Evolutionary conservation across 192 early-diverging fungal species (phyloP).

Genomic region (Coemansia sp.): DNA sequence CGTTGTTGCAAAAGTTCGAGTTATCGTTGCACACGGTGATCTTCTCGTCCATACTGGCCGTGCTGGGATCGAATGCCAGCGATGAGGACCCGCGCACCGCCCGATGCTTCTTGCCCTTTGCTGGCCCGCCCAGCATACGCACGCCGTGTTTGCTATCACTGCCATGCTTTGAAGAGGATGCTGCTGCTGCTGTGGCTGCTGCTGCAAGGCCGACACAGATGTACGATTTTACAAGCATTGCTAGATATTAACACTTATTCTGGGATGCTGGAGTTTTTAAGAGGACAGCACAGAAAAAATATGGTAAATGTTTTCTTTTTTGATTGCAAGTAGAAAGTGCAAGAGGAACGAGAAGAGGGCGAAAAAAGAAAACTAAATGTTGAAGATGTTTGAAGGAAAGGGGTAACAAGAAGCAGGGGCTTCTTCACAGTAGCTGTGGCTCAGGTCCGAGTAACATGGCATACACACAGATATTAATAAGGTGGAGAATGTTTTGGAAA

Average conservation of each 20-base stretch:
- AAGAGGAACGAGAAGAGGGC: neutral
- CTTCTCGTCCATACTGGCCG: slow-evolving; percentile 41
- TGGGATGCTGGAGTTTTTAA: neutral
- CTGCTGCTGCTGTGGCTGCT: slow-evolving; percentile 16
- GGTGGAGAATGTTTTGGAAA: slow-evolving; percentile 8
- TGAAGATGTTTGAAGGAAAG: neutral
- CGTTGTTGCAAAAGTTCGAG: slow-evolving; percentile 56
- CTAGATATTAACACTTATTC: neutral
- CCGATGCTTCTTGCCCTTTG: slow-evolving; percentile 25
- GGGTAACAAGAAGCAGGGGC: neutral
- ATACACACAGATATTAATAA: neutral
- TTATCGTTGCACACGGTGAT: slow-evolving; percentile 56
- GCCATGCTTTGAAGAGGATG: too few species aligned
- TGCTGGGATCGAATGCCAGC: slow-evolving; percentile 38
- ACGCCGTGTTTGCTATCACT: slow-evolving; percentile 13
- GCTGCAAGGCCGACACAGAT: slow-evolving; percentile 24
- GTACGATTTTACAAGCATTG: slow-evolving; percentile 37
- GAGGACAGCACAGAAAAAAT: too few species aligned
- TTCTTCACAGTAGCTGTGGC: neutral
- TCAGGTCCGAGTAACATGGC: neutral
- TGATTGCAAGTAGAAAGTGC: neutral
- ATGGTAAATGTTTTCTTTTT: too few species aligned
- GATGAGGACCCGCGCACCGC: slow-evolving; percentile 23
- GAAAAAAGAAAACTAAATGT: too few species aligned
- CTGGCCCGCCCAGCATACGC: slow-evolving; percentile 22